Base-by-base conservation (phyloP, 163 green algal species). In the Trebouxiophyceae sp. region DNA sequence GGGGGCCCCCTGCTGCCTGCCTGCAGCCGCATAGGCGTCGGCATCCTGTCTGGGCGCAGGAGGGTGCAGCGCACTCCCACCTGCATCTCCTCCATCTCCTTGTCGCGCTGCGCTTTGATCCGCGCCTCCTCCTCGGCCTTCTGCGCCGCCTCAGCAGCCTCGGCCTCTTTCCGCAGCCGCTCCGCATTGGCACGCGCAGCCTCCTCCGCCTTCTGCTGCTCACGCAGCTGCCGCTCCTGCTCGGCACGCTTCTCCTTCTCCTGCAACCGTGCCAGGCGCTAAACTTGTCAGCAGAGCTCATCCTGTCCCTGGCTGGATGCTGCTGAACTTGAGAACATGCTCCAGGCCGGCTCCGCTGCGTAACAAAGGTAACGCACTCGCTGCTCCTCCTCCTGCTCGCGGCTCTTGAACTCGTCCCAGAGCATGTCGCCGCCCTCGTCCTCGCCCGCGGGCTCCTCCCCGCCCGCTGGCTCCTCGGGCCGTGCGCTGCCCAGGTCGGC, bases 321-420 rank as follows among this genome's bases (percentile, higher is more conserved):
- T 3, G 28, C 19, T 55, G 19, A 32, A 23, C 28, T 26, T 22
- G 5, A 34, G 22, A 57, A 24, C 29, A 28, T 57, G 31, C 6
- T 45, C 55, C 4, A 19, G 26, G 32, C 50, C 29, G 4, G 12
- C 19, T 45, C 26, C 33, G 33, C 55, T 33, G 5, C 26, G 20
- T 8, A 24, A 61, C 20, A 27, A 33, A 33, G 55, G 55, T 8
- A 61, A 61, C 7, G 26, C 31, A 62, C 57, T 44, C 45, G 33
- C 33, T 65, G 28, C 27, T 54, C 12, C 61, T 79, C 62, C 60
- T 79, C 60, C 56, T 67, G 45, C 67, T 81, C 78, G 7, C 70
- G 60, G 20, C 72, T 76, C 70, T 83, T 61, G 69, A 85, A 85
- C 67, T 85, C 69, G 4, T 67, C 60, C 78, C 78, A 85, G 34